Evolutionary conservation across 148 eudicot species (phyloP).

Genomic region (Chenopodium album): DNA sequence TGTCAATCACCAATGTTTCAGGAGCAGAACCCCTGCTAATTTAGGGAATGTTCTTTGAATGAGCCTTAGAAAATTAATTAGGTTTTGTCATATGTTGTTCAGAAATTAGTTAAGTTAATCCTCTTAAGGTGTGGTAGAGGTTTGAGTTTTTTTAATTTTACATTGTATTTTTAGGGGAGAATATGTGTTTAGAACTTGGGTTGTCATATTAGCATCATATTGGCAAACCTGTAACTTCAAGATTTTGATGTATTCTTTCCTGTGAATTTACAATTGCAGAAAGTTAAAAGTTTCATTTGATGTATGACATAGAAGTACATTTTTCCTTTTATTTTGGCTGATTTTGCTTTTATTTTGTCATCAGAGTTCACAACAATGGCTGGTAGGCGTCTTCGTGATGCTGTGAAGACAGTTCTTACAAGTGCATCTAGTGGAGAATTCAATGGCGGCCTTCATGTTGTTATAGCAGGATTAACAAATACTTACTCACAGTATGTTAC

Average conservation of each 20-base stretch:
- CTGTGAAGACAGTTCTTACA: conserved; percentile 58
- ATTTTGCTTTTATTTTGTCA: background rate
- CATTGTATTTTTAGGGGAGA: background rate
- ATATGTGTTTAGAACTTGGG: background rate
- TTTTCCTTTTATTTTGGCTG: background rate
- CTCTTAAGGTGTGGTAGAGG: background rate
- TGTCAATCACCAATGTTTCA: background rate
- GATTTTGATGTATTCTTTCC: background rate
- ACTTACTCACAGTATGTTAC: conserved; percentile 92
- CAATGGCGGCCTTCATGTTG: conserved; percentile 55
- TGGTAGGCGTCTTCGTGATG: conserved; percentile 96
- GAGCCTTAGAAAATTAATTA: background rate
- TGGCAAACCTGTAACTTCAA: background rate
- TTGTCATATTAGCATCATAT: background rate
- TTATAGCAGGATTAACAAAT: conserved; percentile 95
- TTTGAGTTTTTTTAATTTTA: background rate
- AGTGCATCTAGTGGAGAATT: conserved; percentile 50
- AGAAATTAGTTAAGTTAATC: background rate
- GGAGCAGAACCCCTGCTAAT: too few species aligned
- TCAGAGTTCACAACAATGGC: conserved; percentile 97
- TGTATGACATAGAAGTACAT: background rate
- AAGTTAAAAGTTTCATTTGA: background rate
- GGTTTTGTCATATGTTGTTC: background rate
- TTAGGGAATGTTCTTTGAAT: too few species aligned
- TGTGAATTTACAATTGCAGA: conserved; percentile 4